Percentiles rank a stretch among this genome's conserved stretches.
Conservation (phyloP, 345 rosid genomes). For the Rubroshorea leprosula region DNA sequence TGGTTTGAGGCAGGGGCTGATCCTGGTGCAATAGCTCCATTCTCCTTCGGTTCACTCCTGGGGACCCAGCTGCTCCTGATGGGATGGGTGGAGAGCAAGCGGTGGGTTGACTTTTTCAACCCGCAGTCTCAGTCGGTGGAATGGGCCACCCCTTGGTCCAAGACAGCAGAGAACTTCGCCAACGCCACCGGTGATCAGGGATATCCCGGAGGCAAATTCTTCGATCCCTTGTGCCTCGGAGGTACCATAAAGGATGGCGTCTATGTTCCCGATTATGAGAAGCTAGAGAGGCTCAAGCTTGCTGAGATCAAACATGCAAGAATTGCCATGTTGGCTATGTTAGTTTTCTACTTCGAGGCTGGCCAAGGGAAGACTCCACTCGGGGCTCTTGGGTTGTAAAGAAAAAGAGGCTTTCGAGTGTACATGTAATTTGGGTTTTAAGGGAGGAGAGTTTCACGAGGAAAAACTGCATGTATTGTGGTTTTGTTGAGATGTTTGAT, state of each 20-base stretch:
- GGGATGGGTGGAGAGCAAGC: constrained; percentile 99
- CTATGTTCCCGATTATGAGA: constrained; percentile 67
- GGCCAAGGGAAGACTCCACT: constrained; percentile 98
- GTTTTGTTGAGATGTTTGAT: too few relatives aligned
- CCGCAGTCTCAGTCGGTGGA: constrained; percentile 90
- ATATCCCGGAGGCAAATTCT: constrained; percentile 95
- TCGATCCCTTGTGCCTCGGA: constrained; percentile 73
- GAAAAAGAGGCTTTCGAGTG: neutral
- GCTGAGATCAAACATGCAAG: constrained; percentile 99
- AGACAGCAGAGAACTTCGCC: constrained; percentile 75
- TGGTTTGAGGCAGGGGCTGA: constrained; percentile 99
- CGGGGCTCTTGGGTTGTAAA: constrained; percentile 86
- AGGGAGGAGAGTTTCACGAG: too few relatives aligned
- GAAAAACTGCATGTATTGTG: too few relatives aligned
- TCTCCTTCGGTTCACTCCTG: constrained; percentile 79
- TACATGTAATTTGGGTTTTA: constrained; percentile 11
- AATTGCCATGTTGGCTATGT: constrained; percentile 90
- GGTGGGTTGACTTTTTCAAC: constrained; percentile 98
- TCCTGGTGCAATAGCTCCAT: constrained; percentile 78
- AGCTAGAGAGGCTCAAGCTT: constrained; percentile 80
- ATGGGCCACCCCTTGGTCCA: constrained; percentile 99
- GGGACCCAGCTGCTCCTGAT: constrained; percentile 91
- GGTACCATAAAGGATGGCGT: constrained; percentile 63
- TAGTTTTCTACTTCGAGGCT: constrained; percentile 92
- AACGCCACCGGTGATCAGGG: constrained; percentile 93